Evolutionary conservation across 2,329 filamentous ascomycete genomes (phyloP).

Genomic region (Bipolaris cookei): DNA sequence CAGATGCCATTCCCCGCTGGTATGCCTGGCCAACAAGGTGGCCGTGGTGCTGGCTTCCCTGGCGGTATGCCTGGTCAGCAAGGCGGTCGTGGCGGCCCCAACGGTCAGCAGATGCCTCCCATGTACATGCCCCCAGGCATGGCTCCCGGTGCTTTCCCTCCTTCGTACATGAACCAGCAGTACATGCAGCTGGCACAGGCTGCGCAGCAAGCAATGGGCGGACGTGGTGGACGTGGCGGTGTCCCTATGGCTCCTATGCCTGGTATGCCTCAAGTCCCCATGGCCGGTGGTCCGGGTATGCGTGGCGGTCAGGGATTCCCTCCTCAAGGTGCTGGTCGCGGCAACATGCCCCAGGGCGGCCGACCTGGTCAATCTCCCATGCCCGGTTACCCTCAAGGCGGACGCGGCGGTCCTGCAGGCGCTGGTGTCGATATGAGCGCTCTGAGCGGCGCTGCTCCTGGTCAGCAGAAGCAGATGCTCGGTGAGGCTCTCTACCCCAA

Average conservation of each 20-base stretch:
- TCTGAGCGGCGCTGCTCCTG: constrained; percentile 61
- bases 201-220: constrained; percentile 61
- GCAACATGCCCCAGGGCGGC: constrained; percentile 41
- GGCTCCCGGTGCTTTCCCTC: constrained; percentile 71
- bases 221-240: constrained; percentile 66
- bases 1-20: constrained; percentile 66
- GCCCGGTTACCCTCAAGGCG: constrained; percentile 43
- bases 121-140: constrained; percentile 77
- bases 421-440: constrained; percentile 58
- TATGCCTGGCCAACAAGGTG: constrained; percentile 74
- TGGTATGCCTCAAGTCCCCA: constrained; percentile 72
- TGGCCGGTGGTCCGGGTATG: constrained; percentile 56
- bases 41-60: constrained; percentile 85
- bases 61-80: constrained; percentile 81
- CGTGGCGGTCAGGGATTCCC: constrained; percentile 51
- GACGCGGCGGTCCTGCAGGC: constrained; percentile 30
- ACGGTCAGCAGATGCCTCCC: constrained; percentile 79
- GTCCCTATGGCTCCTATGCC: constrained; percentile 67
- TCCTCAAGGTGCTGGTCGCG: constrained; percentile 49
- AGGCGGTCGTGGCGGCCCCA: constrained; percentile 82
- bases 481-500: constrained; percentile 98
- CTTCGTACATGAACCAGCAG: constrained; percentile 74
- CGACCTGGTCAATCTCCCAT: constrained; percentile 42
- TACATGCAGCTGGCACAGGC: constrained; percentile 82
- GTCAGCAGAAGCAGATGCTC: constrained; percentile 97